A percentile compares a stretch with the other conserved stretches of the same genome.
phyloP scores from a whole-genome alignment of 495 filamentous ascomycete genomes.

The Beverwykella pulmonaria region DNA sequence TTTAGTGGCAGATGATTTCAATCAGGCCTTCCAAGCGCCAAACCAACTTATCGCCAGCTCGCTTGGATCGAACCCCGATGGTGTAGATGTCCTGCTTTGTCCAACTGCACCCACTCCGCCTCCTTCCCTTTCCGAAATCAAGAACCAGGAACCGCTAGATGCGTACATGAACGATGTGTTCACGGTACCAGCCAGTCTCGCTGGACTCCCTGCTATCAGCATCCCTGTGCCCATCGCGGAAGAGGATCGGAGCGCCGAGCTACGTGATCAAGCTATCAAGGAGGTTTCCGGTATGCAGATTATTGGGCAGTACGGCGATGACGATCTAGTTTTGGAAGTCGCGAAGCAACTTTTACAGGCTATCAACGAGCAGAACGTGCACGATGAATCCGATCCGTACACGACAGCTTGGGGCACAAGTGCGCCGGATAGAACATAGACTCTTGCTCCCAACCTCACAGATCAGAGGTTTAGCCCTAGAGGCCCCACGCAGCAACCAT shows the following conservation, averaged over 20 bases:
- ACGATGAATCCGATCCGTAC: neutral
- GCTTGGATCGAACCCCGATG: conserved; percentile 50
- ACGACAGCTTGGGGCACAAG: neutral
- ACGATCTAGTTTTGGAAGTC: conserved; percentile 63
- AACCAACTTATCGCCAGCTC: conserved; percentile 64
- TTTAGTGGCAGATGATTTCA: conserved; percentile 82
- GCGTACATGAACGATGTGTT: conserved; percentile 92
- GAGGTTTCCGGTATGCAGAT: conserved; percentile 73
- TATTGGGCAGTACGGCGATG: conserved; percentile 89
- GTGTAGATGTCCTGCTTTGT: conserved; percentile 83
- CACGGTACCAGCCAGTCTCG: conserved; percentile 91
- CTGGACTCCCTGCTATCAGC: conserved; percentile 86
- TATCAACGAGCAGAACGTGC: neutral
- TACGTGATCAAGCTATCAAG: conserved; percentile 41
- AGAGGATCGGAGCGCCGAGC: conserved; percentile 21
- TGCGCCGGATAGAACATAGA: neutral
- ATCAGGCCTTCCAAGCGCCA: conserved; percentile 67
- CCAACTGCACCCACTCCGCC: conserved; percentile 82
- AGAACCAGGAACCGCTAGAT: conserved; percentile 52
- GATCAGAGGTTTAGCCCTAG: too few species aligned
- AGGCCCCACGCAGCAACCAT: too few species aligned
- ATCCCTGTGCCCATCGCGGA: conserved; percentile 61
- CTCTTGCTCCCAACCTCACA: too few species aligned
- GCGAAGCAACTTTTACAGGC: conserved; percentile 50
- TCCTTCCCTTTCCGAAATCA: conserved; percentile 59